Evolutionary conservation across 176 grass and related monocot genomes (phyloP), one percentile per base, ranked within the genome.

Genomic region (Oryza longistaminata): DNA sequence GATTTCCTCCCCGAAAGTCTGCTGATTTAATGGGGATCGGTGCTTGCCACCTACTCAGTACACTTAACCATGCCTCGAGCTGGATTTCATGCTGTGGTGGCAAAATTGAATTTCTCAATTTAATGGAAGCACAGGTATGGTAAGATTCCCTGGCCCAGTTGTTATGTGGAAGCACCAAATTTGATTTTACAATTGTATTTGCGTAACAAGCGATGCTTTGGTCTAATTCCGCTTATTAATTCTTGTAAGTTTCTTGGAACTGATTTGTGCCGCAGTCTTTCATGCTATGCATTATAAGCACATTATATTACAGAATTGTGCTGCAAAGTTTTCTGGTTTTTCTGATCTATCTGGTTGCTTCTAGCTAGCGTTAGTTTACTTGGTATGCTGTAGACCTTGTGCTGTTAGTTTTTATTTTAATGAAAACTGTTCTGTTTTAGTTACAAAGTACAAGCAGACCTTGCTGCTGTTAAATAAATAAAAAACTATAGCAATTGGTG

Each of bases 1-100:
- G 33, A 49, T 21, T 24, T 74, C 21, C 27, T 35, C 34, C 17
- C 21, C 26, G 7, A 50, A 48, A 10, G 39, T 46, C 60, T 66
- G 21, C 11, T 68, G 22, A 86, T 60, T 82, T 82, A 83, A 86
- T 73, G 24, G 46, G 68, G 75, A 82, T 68, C 79, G 84, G 84
- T 0, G 74, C 88, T 66, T 74, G 45, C 84, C 74, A 90, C 58
- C 88, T 61, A 90, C 88, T 90, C 79, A 45, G 70, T 45, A 78
- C 53, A 82, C 34, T 72, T 78, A 9, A 26, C 58, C 27, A 22
- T 82, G 42, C 60, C n/a, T 74, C 25, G 60, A 82, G 58, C 46
- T 87, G 84, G 79, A 79, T 79, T 44, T 64, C 34, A 67, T 72
- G 58, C 80, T 66, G 44, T 48, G 34, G 50, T 40, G 14, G 25